Conservation (phyloP, 1,139 yeast genomes). For the Hemisphaericaspora subhashii region DNA sequence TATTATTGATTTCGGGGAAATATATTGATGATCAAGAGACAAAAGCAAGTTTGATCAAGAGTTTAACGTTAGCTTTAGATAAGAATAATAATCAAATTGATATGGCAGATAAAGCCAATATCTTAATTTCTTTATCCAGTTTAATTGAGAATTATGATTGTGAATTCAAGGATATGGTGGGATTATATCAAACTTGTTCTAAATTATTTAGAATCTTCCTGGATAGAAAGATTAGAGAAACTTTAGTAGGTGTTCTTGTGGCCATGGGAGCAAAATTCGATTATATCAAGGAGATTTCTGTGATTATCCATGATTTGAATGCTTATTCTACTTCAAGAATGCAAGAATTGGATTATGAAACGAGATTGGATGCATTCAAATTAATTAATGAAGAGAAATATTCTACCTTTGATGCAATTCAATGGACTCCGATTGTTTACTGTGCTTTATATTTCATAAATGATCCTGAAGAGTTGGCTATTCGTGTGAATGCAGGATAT, state of each 20-base stretch:
- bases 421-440: slow-evolving; percentile 82
- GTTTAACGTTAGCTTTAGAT: slow-evolving; percentile 63
- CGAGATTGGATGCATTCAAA: slow-evolving; percentile 67
- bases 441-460: slow-evolving; percentile 69
- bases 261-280: slow-evolving; percentile 57
- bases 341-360: slow-evolving; percentile 78
- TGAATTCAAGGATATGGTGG: slow-evolving; percentile 50
- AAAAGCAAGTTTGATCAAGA: slow-evolving; percentile 52
- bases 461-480: slow-evolving; percentile 77
- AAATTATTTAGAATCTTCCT: slow-evolving; percentile 57
- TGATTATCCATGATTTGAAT: slow-evolving; percentile 62
- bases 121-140: slow-evolving; percentile 57
- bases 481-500: slow-evolving; percentile 76
- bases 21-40: slow-evolving; percentile 60
- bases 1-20: slow-evolving; percentile 59
- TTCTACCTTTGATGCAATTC: slow-evolving; percentile 42
- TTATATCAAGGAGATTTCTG: slow-evolving; percentile 46
- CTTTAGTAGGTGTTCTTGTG: slow-evolving; percentile 58
- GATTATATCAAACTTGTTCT: slow-evolving; percentile 57
- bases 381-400: slow-evolving; percentile 59
- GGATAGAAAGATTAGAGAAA: slow-evolving; percentile 61
- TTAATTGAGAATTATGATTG: slow-evolving; percentile 57
- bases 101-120: slow-evolving; percentile 53
- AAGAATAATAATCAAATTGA: slow-evolving; percentile 60
- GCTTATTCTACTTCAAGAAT: slow-evolving; percentile 63